phyloP scores from a whole-genome alignment of 2,329 filamentous ascomycete genomes.

The Paraconiothyrium sp. region DNA sequence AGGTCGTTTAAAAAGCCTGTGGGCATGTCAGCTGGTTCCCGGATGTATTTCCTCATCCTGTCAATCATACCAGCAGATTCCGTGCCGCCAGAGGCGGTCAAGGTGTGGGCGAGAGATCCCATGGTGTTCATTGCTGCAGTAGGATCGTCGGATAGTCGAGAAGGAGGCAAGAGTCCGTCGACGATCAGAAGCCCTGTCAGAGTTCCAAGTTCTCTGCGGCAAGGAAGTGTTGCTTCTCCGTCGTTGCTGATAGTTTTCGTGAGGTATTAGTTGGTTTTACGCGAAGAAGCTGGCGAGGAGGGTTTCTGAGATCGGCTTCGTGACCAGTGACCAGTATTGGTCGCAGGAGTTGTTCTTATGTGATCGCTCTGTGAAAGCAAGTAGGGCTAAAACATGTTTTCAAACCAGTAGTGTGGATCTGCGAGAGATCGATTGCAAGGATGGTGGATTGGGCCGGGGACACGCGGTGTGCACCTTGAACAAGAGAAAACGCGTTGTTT shows the following conservation, averaged over 20 bases:
- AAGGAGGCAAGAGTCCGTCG: not conserved
- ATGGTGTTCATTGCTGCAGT: slow-evolving; percentile 27
- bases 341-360: not conserved
- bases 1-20: slow-evolving; percentile 60
- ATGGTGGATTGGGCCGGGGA: slow-evolving; percentile 6
- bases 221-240: not conserved
- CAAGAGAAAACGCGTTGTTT: slow-evolving; percentile 13
- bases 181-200: no score
- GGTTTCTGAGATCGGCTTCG: no score
- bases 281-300: not conserved
- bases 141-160: not conserved
- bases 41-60: not conserved
- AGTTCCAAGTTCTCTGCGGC: not conserved
- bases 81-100: slow-evolving; percentile 54
- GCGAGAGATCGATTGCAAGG: slow-evolving; percentile 3
- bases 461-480: slow-evolving; percentile 1
- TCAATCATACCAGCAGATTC: slow-evolving; percentile 50
- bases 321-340: not conserved
- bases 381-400: not conserved
- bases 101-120: slow-evolving; percentile 48
- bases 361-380: not conserved
- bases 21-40: slow-evolving; percentile 5
- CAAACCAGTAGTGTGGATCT: not conserved
- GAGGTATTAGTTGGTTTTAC: not conserved
- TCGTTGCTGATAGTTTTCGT: not conserved